Evolutionary conservation across 208 protist genomes (phyloP), one percentile per base, ranked within the genome.

Genomic region (Blechomonas ayalai): DNA sequence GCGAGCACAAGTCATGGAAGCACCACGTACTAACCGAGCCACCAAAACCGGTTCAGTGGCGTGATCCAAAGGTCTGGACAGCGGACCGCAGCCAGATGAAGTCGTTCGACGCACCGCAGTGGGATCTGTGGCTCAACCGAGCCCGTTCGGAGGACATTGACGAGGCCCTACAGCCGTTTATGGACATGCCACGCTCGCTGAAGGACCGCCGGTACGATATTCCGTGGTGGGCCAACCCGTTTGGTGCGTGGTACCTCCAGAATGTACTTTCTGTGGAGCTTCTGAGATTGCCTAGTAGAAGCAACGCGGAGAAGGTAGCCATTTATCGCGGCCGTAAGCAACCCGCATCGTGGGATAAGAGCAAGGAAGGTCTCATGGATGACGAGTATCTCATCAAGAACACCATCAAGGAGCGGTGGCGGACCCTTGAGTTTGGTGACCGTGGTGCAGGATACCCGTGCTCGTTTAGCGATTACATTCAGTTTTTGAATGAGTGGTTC

Each of bases 401-500:
- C 16, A 84, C 90, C 24, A 77, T 95, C 10, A 84, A 84, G 55
- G 82, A 91, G 58, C 80, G 88, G 26, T 95, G 88, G 84, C 71
- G 79, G 36, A 90, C 84, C 15, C 70, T 95, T 3, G 82, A 95
- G 65, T 95, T 95, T 69, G 88, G 88, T 46, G 88, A 95, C 53
- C 78, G 74, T 25, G 72, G 83, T 39, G 69, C 77, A 20, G 88
- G 88, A 3, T 90, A 85, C 48, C 82, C 84, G 33, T 95, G 88
- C 53, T 86, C 84, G 16, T 95, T 89, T 67, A 85, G 82, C 47
- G 88, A 95, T 47, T 95, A 95, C 58, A 92, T 95, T 45, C 88
- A 93, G 52, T 95, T 95, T 45, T 67, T 95, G 29, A 95, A 95
- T 57, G 88, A 95, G 57, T 95, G 88, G 84, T 95, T 95, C 68